Evolutionary conservation across 805 yeast genomes (phyloP).

Genomic region (Teunomyces panamensis): DNA sequence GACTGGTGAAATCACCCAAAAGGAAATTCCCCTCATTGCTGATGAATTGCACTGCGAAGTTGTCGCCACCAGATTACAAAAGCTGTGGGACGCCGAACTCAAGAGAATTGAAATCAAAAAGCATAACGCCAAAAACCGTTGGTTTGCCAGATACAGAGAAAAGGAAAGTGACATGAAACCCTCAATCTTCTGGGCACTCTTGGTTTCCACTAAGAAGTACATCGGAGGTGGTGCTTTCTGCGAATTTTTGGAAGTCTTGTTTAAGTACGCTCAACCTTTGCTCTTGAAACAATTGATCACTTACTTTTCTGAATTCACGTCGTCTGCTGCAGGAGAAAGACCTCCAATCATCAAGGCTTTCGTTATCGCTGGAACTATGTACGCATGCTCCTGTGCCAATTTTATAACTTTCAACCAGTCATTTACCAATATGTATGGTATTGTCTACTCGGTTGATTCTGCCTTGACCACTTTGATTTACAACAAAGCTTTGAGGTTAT

Average conservation of each 20-base stretch:
- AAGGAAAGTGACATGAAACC: slow-evolving; percentile 14
- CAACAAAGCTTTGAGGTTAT: slow-evolving; percentile 25
- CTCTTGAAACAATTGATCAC: slow-evolving; percentile 27
- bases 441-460: slow-evolving; percentile 16
- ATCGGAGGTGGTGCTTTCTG: slow-evolving; percentile 12
- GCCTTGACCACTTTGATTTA: slow-evolving; percentile 25
- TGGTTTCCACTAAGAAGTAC: slow-evolving; percentile 14
- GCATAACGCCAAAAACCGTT: neutral
- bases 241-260: slow-evolving; percentile 21
- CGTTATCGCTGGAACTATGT: slow-evolving; percentile 22
- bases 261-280: slow-evolving; percentile 26
- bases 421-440: slow-evolving; percentile 10
- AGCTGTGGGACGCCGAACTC: slow-evolving; percentile 21
- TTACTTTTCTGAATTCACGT: slow-evolving; percentile 19
- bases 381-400: slow-evolving; percentile 21
- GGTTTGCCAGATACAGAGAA: slow-evolving; percentile 2
- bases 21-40: slow-evolving; percentile 14
- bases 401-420: slow-evolving; percentile 22
- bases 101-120: slow-evolving; percentile 8
- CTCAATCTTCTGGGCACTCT: slow-evolving; percentile 19
- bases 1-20: slow-evolving; percentile 18
- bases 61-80: slow-evolving; percentile 17
- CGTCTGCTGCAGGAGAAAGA: slow-evolving; percentile 6
- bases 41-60: slow-evolving; percentile 10
- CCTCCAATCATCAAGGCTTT: slow-evolving; percentile 28